Evolutionary conservation across 2,329 filamentous ascomycete genomes (phyloP).

Genomic region (Teratosphaeria nubilosa): DNA sequence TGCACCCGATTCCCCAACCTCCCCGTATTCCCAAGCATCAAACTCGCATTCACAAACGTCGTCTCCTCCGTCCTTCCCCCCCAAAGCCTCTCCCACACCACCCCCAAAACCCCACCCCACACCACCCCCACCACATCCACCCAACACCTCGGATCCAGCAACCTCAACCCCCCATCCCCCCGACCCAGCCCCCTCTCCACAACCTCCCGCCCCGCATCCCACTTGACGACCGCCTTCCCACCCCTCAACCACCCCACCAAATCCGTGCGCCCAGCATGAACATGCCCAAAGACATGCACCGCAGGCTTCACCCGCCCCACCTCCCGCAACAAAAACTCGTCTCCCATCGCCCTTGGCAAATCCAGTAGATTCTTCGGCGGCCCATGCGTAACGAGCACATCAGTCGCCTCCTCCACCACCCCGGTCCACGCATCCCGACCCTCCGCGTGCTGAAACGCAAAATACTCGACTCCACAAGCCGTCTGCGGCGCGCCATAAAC

Average conservation of each 20-base stretch:
- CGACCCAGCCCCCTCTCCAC: constrained; percentile 56
- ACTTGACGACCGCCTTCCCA: constrained; percentile 60
- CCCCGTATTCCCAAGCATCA: constrained; percentile 41
- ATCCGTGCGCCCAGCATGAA: constrained; percentile 53
- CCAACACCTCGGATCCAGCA: constrained; percentile 31
- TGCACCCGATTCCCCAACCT: constrained; percentile 39
- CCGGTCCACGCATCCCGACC: constrained; percentile 60
- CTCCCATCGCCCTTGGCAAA: constrained; percentile 56
- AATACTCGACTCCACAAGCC: constrained; percentile 57
- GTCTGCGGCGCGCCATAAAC: constrained; percentile 78
- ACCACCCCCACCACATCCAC: constrained; percentile 41
- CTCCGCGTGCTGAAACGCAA: constrained; percentile 67
- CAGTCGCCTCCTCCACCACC: constrained; percentile 59
- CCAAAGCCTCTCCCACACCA: constrained; percentile 54
- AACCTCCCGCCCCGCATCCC: constrained; percentile 60
- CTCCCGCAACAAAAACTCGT: constrained; percentile 56
- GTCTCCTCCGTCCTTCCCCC: constrained; percentile 40
- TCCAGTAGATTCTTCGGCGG: constrained; percentile 65
- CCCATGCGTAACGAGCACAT: constrained; percentile 72
- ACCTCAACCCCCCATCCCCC: constrained; percentile 26
- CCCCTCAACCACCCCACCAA: constrained; percentile 29
- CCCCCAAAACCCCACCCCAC: constrained; percentile 42
- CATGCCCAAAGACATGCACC: constrained; percentile 77
- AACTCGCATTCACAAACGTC: constrained; percentile 52
- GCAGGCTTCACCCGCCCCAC: constrained; percentile 63